phyloP scores from a whole-genome alignment of 768 basidiomycete species.

The Fomitopsis serialis region DNA sequence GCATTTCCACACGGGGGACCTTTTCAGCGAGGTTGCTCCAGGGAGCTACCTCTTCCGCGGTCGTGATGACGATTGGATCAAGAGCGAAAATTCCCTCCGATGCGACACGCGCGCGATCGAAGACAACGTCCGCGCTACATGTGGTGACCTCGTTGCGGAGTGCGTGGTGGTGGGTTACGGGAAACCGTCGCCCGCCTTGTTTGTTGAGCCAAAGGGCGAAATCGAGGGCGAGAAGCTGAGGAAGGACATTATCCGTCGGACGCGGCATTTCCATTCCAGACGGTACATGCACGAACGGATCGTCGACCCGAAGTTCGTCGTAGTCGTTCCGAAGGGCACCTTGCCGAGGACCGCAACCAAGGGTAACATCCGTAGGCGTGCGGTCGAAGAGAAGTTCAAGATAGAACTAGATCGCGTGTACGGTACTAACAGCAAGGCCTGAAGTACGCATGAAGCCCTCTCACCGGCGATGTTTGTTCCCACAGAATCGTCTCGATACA shows the following conservation, averaged over 20 bases:
- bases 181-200: constrained; percentile 70
- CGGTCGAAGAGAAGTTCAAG: constrained; percentile 65
- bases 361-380: constrained; percentile 74
- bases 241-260: constrained; percentile 69
- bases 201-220: constrained; percentile 56
- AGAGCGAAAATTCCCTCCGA: constrained; percentile 70
- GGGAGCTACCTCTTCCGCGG: constrained; percentile 64
- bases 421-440: constrained; percentile 6
- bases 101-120: constrained; percentile 82
- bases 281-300: constrained; percentile 80
- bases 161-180: constrained; percentile 77
- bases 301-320: constrained; percentile 54
- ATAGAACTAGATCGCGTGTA: constrained; percentile 56
- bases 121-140: constrained; percentile 65
- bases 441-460: background rate
- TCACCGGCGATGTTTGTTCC: too few species aligned
- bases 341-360: constrained; percentile 78
- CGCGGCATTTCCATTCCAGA: constrained; percentile 65
- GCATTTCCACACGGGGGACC: constrained; percentile 75
- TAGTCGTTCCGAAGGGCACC: constrained; percentile 59
- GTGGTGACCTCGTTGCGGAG: constrained; percentile 58
- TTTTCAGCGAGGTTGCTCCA: constrained; percentile 60
- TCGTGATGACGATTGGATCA: constrained; percentile 83
- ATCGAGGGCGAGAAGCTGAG: constrained; percentile 54
- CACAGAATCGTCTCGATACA: too few species aligned